Evolutionary conservation across 2,329 filamentous ascomycete genomes (phyloP).

Genomic region (Rhinocladiella mackenziei): DNA sequence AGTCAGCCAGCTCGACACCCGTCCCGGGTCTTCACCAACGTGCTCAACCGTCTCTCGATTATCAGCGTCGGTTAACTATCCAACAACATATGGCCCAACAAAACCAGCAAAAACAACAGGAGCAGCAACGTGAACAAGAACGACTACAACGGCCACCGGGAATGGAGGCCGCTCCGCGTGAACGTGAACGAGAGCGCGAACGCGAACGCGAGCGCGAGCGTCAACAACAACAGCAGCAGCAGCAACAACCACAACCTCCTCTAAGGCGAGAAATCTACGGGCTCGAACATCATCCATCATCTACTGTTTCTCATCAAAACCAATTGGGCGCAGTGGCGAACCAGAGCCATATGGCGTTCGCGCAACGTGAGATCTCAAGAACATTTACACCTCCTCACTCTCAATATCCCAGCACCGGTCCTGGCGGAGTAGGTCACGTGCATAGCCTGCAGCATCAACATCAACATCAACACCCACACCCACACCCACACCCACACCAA

Average conservation of each 20-base stretch:
- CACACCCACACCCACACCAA: conserved; percentile 10
- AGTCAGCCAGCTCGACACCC: conserved; percentile 27
- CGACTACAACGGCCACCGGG: conserved; percentile 7
- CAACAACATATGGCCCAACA: conserved; percentile 27
- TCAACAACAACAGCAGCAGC: conserved; percentile 20
- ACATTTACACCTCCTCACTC: conserved; percentile 23
- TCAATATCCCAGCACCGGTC: conserved; percentile 8
- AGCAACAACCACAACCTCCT: conserved; percentile 22
- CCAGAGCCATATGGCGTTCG: conserved; percentile 20
- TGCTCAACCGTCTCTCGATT: conserved; percentile 19
- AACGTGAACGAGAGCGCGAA: conserved; percentile 16
- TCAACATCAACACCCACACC: conserved; percentile 7
- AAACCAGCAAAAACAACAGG: conserved; percentile 23
- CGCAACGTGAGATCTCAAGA: conserved; percentile 19
- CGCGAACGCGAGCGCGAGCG: conserved; percentile 17
- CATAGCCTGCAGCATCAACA: conserved; percentile 11
- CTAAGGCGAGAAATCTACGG: conserved; percentile 19
- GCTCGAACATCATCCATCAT: conserved; percentile 15
- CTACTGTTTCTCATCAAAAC: conserved; percentile 14
- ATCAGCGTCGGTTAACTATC: conserved; percentile 23
- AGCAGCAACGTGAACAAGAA: conserved; percentile 25
- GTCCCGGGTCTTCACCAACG: conserved; percentile 27
- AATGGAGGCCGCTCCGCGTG: conserved; percentile 3
- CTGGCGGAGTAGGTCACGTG: conserved; percentile 5
- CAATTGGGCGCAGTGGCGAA: conserved; percentile 13